Conservation (phyloP, 2,329 filamentous ascomycete genomes). For the Drechslerella stenobrocha region DNA sequence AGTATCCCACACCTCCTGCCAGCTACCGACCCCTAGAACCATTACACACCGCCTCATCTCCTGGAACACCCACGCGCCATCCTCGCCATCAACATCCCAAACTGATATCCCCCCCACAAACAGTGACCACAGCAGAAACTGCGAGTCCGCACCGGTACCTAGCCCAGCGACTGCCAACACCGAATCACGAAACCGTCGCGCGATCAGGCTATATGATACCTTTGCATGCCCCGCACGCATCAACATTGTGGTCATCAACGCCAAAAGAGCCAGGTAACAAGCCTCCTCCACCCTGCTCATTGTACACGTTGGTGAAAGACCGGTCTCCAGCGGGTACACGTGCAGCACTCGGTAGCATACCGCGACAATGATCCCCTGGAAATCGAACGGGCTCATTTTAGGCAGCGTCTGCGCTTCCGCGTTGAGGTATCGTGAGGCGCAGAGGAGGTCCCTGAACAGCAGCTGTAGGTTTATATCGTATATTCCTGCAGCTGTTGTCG, state of each 20-base stretch:
- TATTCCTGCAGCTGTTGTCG: slow-evolving; percentile 9
- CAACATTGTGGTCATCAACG: slow-evolving; percentile 26
- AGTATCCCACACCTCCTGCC: slow-evolving; percentile 1
- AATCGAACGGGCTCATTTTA: slow-evolving; percentile 15
- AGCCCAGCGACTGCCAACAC: background rate
- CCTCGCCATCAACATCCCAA: background rate
- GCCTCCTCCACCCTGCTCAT: slow-evolving; percentile 10
- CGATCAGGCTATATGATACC: slow-evolving; percentile 15
- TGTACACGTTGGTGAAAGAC: too few species aligned
- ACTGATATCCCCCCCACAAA: slow-evolving; percentile 24
- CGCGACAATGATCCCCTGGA: slow-evolving; percentile 34
- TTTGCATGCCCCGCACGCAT: slow-evolving; percentile 7
- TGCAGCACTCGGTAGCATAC: slow-evolving; percentile 20
- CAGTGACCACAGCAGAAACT: slow-evolving; percentile 23
- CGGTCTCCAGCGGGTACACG: slow-evolving; percentile 4
- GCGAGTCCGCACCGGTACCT: background rate
- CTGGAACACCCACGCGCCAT: slow-evolving; percentile 17
- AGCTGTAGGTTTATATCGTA: slow-evolving; percentile 10
- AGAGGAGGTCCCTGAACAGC: slow-evolving; percentile 24
- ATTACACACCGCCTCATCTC: background rate
- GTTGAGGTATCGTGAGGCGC: slow-evolving; percentile 26
- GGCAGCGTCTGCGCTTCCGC: background rate
- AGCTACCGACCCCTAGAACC: slow-evolving; percentile 8
- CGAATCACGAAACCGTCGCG: background rate
- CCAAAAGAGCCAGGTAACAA: slow-evolving; percentile 17